Conservation (phyloP, 2,329 filamentous ascomycete species). For the Botrytis hyacinthi region DNA sequence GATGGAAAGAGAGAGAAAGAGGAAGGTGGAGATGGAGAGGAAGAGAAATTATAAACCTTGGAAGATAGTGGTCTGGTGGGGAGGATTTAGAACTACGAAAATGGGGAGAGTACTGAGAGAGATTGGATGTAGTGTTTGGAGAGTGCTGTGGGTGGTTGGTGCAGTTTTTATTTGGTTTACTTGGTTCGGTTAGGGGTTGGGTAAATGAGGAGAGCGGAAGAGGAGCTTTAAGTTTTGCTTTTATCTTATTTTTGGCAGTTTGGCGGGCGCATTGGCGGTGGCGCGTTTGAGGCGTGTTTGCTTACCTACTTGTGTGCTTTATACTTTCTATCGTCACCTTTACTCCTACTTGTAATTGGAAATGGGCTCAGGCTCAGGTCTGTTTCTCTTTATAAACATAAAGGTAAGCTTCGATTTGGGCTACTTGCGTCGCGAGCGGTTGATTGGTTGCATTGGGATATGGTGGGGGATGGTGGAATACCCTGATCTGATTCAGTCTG, state of each 20-base stretch:
- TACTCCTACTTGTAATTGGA: neutral
- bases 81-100: constrained; percentile 39
- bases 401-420: neutral
- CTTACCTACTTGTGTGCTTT: neutral
- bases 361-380: neutral
- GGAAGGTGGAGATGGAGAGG: constrained; percentile 12
- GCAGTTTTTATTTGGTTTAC: constrained; percentile 25
- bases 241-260: neutral
- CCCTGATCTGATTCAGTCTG: neutral
- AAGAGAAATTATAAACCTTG: constrained; percentile 10
- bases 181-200: constrained; percentile 21
- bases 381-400: neutral
- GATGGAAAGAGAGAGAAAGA: neutral
- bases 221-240: neutral
- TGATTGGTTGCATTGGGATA: neutral
- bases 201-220: no score
- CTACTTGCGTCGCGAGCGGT: neutral
- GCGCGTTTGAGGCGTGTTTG: neutral
- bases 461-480: neutral
- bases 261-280: neutral
- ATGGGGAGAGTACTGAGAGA: constrained; percentile 55
- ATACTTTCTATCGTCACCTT: neutral
- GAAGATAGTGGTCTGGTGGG: constrained; percentile 11
- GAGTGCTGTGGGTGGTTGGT: constrained; percentile 51
- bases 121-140: constrained; percentile 58